Conservation (phyloP, 257 asterid species). For the Leptodermis oblonga region DNA sequence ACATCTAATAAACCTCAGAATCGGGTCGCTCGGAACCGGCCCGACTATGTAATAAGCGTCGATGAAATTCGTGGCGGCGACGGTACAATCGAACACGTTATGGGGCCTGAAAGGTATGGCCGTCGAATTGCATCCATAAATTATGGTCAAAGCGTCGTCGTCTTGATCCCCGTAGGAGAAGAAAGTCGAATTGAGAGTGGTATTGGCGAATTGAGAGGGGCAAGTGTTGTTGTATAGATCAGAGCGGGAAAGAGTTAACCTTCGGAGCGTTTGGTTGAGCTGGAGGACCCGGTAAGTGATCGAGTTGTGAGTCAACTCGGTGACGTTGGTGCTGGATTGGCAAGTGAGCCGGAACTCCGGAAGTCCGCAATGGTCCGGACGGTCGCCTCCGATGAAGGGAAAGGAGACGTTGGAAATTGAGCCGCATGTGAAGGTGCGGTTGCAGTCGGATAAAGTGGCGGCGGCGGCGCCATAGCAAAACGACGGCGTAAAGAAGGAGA, state of each 20-base stretch:
- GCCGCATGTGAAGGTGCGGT: constrained; percentile 54
- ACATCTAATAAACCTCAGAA: constrained; percentile 26
- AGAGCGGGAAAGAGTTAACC: constrained; percentile 39
- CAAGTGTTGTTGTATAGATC: constrained; percentile 47
- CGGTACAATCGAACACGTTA: constrained; percentile 39
- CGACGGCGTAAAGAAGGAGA: constrained; percentile 27
- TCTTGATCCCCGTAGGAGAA: constrained; percentile 29
- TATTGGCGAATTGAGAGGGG: constrained; percentile 38
- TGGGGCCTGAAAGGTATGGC: constrained; percentile 17
- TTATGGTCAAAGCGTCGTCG: constrained; percentile 20
- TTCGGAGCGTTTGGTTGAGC: constrained; percentile 28
- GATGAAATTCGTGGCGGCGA: constrained; percentile 16
- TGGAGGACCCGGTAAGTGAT: constrained; percentile 41
- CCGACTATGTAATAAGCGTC: constrained; percentile 42
- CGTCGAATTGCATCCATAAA: constrained; percentile 50
- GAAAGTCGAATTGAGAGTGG: constrained; percentile 31
- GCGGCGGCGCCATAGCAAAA: constrained; percentile 19
- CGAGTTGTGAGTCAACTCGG: constrained; percentile 37
- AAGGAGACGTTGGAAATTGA: constrained; percentile 34
- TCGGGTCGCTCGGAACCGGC: constrained; percentile 48
- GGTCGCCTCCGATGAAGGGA: constrained; percentile 57
- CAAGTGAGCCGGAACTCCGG: constrained; percentile 52
- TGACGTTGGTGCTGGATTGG: constrained; percentile 20
- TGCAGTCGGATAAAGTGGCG: constrained; percentile 33
- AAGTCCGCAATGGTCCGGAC: constrained; percentile 56